Evolutionary conservation across 306 rosid genomes (phyloP), one percentile per base, ranked within the genome.

Genomic region (Vigna unguiculata): DNA sequence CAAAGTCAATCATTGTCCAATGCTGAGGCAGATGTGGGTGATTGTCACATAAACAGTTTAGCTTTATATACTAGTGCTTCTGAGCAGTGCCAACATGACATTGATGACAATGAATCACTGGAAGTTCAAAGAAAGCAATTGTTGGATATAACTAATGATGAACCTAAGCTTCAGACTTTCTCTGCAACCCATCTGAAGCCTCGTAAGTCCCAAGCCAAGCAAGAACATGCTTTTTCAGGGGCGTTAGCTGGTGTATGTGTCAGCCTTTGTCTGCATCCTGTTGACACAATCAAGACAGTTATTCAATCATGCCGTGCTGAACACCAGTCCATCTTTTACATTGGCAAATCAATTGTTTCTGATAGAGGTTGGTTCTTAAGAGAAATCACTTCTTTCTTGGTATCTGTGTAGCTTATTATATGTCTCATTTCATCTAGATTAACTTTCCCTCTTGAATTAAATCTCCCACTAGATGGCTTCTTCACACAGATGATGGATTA

Each of bases 201-300:
- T 77, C 59, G 15, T 59, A 81, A 72, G 74, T 69, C 72, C 84
- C 80, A 86, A 62, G 87, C 86, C 40, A 95, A 83, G 86, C 93
- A 88, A 89, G 89, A 87, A 47, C 96, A 95, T 80, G 98, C 98
- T 66, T 85, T 95, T 83, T 93, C 98, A 32, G 98, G 98, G 80
- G 98, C 98, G 4, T 87, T 95, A 82, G 87, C 98, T 54, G 98
- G 98, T 83, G 6, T 87, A 75, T 88, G 91, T 85, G 98, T 92
- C 77, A 95, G 97, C 87, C 88, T 89, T 83, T 89, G 96, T 88
- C 85, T 95, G 64, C 98, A 95, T 85, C 98, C 97, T 13, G 83
- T 92, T 85, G 98, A 95, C 85, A 95, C 98, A 38, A 58, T 95
- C 75, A 95, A 95, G 87, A 95, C 98, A 46, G 97, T 95, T 49